Base-by-base conservation (phyloP, 2,329 filamentous ascomycete genomes). In the Penicillium sumatraense region DNA sequence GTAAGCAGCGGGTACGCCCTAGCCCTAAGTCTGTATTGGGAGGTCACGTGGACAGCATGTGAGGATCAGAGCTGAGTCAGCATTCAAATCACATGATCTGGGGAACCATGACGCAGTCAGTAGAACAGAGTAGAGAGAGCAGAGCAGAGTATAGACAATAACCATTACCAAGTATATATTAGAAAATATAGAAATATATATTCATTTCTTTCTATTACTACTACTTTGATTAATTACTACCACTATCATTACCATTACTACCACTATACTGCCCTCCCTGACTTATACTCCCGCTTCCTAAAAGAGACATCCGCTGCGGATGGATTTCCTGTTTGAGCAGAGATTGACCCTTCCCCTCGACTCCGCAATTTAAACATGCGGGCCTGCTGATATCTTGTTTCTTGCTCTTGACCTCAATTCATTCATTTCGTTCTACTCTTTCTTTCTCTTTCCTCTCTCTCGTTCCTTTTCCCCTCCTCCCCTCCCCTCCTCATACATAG, bases 331-430 rank as follows among this genome's bases (percentile, higher is more conserved):
- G 26, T 47, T 50, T 40, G 33, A 42, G 59, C 14, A 46, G 56
- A 20, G 33, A 36, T 36, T n/a, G 33, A 14, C 33, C 42, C 46
- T 41, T 54, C 21, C 41, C 52, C 55, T 55, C 26, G 57, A 58
- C 63, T 66, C 63, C 63, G 63, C 63, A 66, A 59, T 64, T 65
- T 65, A 53, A 63, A 60, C 57, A 62, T 63, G 55, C 42, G 26
- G 49, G 31, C 54, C 54, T 31, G 40, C 46, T 35, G n/a, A n/a
- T n/a, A n/a, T n/a, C n/a, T n/a, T n/a, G n/a, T 49, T 38, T 49
- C 7, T 40, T 35, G 20, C 20, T 44, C 50, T 42, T 35, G 23
- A 24, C 54, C 47, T 49, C 42, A 29, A 41, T 41, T 20, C 44
- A 21, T 41, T 13, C 20, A 9, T 35, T 21, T 27, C 51, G 29